Evolutionary conservation across 331 rosid species (phyloP).

Genomic region (Acacia concinna): DNA sequence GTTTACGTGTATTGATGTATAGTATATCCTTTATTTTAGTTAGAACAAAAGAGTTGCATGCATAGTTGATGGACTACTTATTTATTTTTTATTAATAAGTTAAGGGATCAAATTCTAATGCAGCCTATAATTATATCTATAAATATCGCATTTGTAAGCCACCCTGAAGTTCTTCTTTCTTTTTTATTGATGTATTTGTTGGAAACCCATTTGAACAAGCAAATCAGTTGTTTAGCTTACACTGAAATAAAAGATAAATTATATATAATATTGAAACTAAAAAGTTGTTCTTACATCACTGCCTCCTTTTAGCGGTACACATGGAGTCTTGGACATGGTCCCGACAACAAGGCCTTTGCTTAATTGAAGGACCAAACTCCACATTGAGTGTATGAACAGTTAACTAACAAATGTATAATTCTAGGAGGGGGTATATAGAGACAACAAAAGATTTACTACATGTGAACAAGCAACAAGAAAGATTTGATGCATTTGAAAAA

Average conservation of each 20-base stretch:
- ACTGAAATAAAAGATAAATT: conserved; percentile 36
- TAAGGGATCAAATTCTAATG: background rate
- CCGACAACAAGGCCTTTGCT: conserved; percentile 42
- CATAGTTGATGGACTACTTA: background rate
- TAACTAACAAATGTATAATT: conserved; percentile 46
- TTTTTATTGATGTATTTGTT: conserved; percentile 47
- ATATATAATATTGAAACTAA: conserved; percentile 30
- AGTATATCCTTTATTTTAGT: background rate
- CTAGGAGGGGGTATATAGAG: background rate
- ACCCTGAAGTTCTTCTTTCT: background rate
- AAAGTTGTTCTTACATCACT: conserved; percentile 48
- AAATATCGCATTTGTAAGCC: background rate
- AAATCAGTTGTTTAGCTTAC: conserved; percentile 65
- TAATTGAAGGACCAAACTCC: conserved; percentile 25
- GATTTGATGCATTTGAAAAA: conserved; percentile 30
- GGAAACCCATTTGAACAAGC: conserved; percentile 56
- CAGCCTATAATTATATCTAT: background rate
- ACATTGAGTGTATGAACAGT: conserved; percentile 42
- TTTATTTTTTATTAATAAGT: background rate
- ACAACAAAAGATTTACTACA: conserved; percentile 30
- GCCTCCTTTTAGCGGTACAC: conserved; percentile 25
- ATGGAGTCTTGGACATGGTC: conserved; percentile 28
- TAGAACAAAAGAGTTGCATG: background rate
- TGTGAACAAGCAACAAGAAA: conserved; percentile 24
- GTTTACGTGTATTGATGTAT: background rate